Conservation (phyloP, 1,284 basidiomycete genomes). For the Rhodotorula sp. region DNA sequence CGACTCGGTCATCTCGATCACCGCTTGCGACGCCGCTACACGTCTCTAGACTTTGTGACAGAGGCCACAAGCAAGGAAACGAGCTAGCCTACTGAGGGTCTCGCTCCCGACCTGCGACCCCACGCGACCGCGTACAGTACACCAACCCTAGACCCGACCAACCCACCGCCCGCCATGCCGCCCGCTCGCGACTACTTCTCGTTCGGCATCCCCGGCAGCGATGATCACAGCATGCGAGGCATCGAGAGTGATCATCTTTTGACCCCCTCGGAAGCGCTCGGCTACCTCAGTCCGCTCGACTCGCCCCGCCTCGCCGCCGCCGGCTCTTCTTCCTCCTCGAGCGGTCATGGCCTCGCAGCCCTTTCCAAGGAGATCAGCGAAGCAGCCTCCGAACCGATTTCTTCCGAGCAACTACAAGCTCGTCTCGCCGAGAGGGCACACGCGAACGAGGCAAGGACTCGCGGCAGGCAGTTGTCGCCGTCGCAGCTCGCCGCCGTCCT, state of each 20-base stretch:
- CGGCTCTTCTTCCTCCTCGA: not conserved
- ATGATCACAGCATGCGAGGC: slow-evolving; percentile 13
- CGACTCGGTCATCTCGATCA: too few species aligned
- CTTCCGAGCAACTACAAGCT: not conserved
- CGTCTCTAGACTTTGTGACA: too few species aligned
- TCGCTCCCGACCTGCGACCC: too few species aligned
- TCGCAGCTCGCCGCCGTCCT: slow-evolving; percentile 26
- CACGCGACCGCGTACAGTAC: too few species aligned
- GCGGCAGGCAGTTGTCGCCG: slow-evolving; percentile 1
- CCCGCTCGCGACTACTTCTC: slow-evolving; percentile 10
- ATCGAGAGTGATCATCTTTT: slow-evolving; percentile 4
- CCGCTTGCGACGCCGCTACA: too few species aligned
- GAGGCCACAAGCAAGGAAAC: too few species aligned
- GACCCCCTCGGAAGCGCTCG: slow-evolving; percentile 15
- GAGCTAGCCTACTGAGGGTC: too few species aligned
- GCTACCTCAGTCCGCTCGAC: slow-evolving; percentile 28
- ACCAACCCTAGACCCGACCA: too few species aligned
- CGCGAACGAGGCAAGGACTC: not conserved
- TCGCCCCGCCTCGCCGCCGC: slow-evolving; percentile 3
- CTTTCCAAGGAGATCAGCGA: not conserved
- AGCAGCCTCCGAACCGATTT: not conserved
- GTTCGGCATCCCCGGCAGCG: slow-evolving; percentile 1
- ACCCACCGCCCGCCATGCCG: not conserved
- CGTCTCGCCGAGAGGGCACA: not conserved
- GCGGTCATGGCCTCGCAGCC: not conserved